Evolutionary conservation across 106 monocot genomes (phyloP), one percentile per base, ranked within the genome.

Genomic region (Iris macrosiphon): DNA sequence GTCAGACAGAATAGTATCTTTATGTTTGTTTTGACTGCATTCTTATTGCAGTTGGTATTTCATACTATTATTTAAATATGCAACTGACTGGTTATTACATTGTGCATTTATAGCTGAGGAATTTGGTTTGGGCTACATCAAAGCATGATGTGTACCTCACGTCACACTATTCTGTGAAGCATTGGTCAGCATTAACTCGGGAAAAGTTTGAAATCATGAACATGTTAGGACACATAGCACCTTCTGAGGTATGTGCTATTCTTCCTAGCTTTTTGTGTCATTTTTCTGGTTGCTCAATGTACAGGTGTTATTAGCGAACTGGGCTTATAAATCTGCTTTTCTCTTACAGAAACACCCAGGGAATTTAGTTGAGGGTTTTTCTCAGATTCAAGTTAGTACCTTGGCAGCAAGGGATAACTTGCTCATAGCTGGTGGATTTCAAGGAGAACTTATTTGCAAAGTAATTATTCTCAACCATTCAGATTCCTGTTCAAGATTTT

Each of bases 271-370:
- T 11, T 46, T 35, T 35, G 4, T 35, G 7, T 35, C 34, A 6
- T 35, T 35, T n/a, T n/a, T n/a, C n/a, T n/a, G n/a, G n/a, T n/a
- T n/a, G n/a, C n/a, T n/a, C n/a, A n/a, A n/a, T n/a, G n/a, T n/a
- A n/a, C n/a, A n/a, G n/a, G n/a, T n/a, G n/a, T n/a, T n/a, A n/a
- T n/a, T n/a, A n/a, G n/a, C n/a, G n/a, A n/a, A n/a, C n/a, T n/a
- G n/a, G n/a, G n/a, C n/a, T n/a, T n/a, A n/a, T n/a, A n/a, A n/a
- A n/a, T n/a, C n/a, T n/a, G n/a, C n/a, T n/a, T n/a, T n/a, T n/a
- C n/a, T n/a, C n/a, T n/a, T 72, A n/a, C 74, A 87, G 87, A 87
- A 75, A 68, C 81, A 81, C 21, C 81, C 81, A 21, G 87, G 87
- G 64, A 81, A 71, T 59, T 64, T 87, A 43, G 68, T 78, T 37